Conservation (phyloP, 306 rosid species). For the Rosa persica region DNA sequence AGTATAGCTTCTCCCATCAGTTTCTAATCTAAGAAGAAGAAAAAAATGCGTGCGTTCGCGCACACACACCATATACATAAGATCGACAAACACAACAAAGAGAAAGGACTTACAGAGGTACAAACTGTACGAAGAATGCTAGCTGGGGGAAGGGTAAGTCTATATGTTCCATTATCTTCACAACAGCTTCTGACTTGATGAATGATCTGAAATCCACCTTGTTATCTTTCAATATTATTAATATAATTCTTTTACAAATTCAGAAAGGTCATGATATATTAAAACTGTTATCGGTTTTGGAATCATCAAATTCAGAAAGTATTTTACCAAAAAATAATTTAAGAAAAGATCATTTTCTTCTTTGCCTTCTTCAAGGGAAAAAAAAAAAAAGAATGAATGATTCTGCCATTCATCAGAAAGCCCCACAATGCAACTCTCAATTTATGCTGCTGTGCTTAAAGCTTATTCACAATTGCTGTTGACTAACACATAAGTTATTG, state of each 20-base stretch:
- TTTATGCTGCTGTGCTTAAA: not conserved
- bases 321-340: not conserved
- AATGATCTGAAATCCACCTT: slow-evolving; percentile 62
- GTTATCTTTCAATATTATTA: slow-evolving; percentile 21
- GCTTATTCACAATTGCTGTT: not conserved
- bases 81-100: slow-evolving; percentile 1
- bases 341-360: not conserved
- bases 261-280: not conserved
- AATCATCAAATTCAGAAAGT: not conserved
- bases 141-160: slow-evolving; percentile 89
- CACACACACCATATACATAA: not conserved
- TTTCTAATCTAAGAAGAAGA: not conserved
- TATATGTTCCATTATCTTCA: slow-evolving; percentile 87
- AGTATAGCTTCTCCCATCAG: slow-evolving; percentile 20
- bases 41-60: not conserved
- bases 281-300: not conserved
- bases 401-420: slow-evolving; percentile 7
- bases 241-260: slow-evolving; percentile 7
- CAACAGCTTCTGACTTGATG: slow-evolving; percentile 83
- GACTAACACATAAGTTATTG: not conserved
- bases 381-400: not conserved
- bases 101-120: slow-evolving; percentile 72
- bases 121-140: slow-evolving; percentile 56
- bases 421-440: not conserved
- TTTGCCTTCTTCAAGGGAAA: no score